Evolutionary conservation across 768 basidiomycete genomes (phyloP), one percentile per base, ranked within the genome.

Genomic region (Boletales sp.): DNA sequence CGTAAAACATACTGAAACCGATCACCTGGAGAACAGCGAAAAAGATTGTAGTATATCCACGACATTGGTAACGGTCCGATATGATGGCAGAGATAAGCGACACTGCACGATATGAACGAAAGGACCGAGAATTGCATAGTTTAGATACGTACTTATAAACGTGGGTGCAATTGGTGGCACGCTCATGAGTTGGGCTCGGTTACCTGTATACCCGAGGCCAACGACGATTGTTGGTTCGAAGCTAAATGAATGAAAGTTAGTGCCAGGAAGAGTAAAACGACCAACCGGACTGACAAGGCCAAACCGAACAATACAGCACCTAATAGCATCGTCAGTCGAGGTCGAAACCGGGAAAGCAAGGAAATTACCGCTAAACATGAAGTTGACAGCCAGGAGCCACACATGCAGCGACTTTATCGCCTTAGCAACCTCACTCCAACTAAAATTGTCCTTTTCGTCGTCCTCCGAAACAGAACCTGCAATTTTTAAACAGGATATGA

Each of bases 161-260:
- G 78, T 72, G 5, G 47, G 55, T 2, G 73, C 77, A 43, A 75
- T 82, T 5, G 81, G 81, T 13, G 74, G 74, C 0, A 85, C 83
- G 13, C 77, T 82, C 74, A 83, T 81, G 1, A 87, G 70, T 57
- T 86, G 83, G 4, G 82, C 78, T 17, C 69, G 63, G 27, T 74
- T 70, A 0, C 77, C 73, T 2, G 73, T 70, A 59, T 78, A 84
- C 29, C 84, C 84, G 3, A 87, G 74, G 9, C 74, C 70, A 31
- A 78, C 71, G 7, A 90, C 80, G 65, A 91, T 87, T 7, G 83
- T 82, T 8, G 88, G 88, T 7, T 80, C 71, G 67, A 91, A 91
- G 60, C 87, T 81, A 34, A 46, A 57, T 66, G 55, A 46, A 47
- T 17, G 11, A 8, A 76, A 72, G 14, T 77, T 34, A 54, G 71